Evolutionary conservation across 805 yeast genomes (phyloP).

Genomic region (Yarrowia deformans): DNA sequence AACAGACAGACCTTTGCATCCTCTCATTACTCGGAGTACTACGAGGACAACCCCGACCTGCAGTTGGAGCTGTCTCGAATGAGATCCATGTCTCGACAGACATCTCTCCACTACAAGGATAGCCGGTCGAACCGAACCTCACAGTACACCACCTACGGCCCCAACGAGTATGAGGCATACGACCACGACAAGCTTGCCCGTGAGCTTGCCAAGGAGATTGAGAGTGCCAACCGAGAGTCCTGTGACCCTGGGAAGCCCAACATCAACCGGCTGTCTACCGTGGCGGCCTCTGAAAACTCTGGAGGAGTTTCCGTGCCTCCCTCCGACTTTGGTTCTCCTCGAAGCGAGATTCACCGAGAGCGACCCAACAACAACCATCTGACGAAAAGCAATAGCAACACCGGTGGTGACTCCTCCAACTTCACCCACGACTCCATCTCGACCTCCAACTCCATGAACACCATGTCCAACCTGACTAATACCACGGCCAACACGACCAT

Average conservation of each 20-base stretch:
- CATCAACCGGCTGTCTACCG: conserved; percentile 22
- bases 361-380: conserved; percentile 2
- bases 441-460: conserved; percentile 32
- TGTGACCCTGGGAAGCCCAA: conserved; percentile 25
- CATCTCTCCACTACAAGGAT: conserved; percentile 29
- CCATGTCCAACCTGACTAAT: conserved; percentile 26
- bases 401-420: conserved; percentile 5
- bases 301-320: conserved; percentile 33
- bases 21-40: conserved; percentile 27
- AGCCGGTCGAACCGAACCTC: conserved; percentile 34
- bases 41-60: conserved; percentile 40
- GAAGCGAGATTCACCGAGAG: conserved; percentile 24
- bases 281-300: conserved; percentile 26
- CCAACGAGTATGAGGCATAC: conserved; percentile 18
- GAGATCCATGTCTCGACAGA: conserved; percentile 32
- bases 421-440: conserved; percentile 35
- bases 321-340: conserved; percentile 30
- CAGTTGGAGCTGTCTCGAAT: conserved; percentile 38
- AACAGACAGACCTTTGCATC: conserved; percentile 36
- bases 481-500: conserved; percentile 28
- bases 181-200: conserved; percentile 33
- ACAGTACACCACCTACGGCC: conserved; percentile 19
- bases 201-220: conserved; percentile 28
- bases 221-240: conserved; percentile 1
- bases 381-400: conserved; percentile 1